phyloP scores from a whole-genome alignment of 2,329 filamentous ascomycete species.

The Myriangium duriaei region DNA sequence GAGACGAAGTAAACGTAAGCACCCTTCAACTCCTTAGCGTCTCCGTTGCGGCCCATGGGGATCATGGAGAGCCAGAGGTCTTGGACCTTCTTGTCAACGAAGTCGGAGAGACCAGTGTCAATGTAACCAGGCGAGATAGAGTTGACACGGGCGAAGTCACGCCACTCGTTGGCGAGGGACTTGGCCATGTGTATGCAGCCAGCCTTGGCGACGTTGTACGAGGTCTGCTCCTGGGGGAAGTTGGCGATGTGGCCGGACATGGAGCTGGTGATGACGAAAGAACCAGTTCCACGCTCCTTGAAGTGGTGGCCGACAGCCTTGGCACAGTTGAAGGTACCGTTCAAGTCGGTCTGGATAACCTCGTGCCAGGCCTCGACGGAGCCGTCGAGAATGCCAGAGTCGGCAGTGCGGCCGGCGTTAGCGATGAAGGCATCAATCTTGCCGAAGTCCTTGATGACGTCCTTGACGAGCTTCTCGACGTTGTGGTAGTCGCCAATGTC shows the following conservation, averaged over 20 bases:
- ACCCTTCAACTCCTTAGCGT: slow-evolving; percentile 55
- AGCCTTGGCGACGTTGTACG: slow-evolving; percentile 55
- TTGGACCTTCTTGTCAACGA: slow-evolving; percentile 46
- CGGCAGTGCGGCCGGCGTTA: slow-evolving; percentile 59
- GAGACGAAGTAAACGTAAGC: slow-evolving; percentile 43
- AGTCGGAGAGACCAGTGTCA: slow-evolving; percentile 54
- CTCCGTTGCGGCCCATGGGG: slow-evolving; percentile 47
- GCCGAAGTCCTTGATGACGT: slow-evolving; percentile 57
- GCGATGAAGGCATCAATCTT: slow-evolving; percentile 56
- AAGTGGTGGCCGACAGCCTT: slow-evolving; percentile 77
- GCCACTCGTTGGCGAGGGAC: slow-evolving; percentile 57
- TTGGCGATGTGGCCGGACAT: slow-evolving; percentile 79
- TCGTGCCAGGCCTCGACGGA: slow-evolving; percentile 59
- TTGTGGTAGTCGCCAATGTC: slow-evolving; percentile 45
- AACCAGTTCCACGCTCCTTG: slow-evolving; percentile 51
- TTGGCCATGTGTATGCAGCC: slow-evolving; percentile 52
- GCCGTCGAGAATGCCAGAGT: slow-evolving; percentile 55
- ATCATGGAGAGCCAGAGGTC: slow-evolving; percentile 49
- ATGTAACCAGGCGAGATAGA: slow-evolving; percentile 57
- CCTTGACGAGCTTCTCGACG: slow-evolving; percentile 44
- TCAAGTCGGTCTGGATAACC: slow-evolving; percentile 77
- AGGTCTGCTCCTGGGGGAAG: slow-evolving; percentile 58
- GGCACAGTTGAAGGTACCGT: slow-evolving; percentile 74
- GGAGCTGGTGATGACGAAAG: slow-evolving; percentile 54
- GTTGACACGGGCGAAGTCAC: slow-evolving; percentile 57